phyloP scores from a whole-genome alignment of 441 rosid genomes.

The Hura crepitans region DNA sequence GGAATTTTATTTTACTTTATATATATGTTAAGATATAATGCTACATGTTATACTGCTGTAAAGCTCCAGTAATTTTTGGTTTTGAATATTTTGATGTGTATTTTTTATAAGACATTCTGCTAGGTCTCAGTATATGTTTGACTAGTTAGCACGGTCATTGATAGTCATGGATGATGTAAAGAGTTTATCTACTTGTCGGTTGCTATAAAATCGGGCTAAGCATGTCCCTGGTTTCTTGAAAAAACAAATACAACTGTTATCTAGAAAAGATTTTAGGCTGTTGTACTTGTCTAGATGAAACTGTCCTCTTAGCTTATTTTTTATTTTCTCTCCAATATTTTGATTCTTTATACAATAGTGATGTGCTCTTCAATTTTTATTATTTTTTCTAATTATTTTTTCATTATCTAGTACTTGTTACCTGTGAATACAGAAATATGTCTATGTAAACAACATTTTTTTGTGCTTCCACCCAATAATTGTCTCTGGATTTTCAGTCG shows the following conservation, averaged over 20 bases:
- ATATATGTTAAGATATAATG: too few species aligned
- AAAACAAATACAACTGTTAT: too few species aligned
- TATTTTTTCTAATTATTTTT: neutral
- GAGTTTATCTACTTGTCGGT: too few species aligned
- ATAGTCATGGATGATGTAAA: neutral
- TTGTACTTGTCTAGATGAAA: neutral
- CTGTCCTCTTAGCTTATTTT: neutral
- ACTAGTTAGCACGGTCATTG: neutral
- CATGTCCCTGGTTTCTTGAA: too few species aligned
- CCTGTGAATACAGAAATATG: neutral
- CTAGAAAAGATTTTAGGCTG: neutral
- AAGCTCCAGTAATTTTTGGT: neutral
- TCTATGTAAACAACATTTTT: neutral
- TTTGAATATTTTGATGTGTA: neutral
- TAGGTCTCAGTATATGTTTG: neutral
- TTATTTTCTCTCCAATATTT: neutral
- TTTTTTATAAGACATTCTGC: neutral
- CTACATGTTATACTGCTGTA: neutral
- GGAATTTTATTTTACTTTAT: too few species aligned
- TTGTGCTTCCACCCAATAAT: neutral
- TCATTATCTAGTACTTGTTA: neutral
- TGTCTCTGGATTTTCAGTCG: neutral
- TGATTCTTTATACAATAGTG: too few species aligned
- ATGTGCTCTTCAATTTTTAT: neutral
- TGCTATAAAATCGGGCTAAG: too few species aligned